These are phyloP conservation scores for Zygosaccharomyces bailii DNA, from an alignment of 805 yeast genomes.

Conservation along the genomic window DNA sequence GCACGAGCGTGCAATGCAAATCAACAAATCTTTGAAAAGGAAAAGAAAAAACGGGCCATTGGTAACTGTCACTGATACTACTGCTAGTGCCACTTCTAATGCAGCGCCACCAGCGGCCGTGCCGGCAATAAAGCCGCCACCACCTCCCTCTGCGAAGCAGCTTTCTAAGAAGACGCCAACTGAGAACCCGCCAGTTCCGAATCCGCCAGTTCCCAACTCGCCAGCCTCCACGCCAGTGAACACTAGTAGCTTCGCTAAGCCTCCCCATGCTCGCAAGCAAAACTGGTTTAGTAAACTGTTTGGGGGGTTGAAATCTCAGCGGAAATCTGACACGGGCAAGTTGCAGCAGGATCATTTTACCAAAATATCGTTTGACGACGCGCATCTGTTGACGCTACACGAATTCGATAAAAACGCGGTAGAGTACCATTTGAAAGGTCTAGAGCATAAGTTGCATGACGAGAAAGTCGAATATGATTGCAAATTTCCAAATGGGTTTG, in stretches of 20 bases:
- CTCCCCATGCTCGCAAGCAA: slow-evolving; percentile 6
- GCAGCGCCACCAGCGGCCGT: too few species aligned
- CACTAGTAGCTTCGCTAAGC: too few species aligned
- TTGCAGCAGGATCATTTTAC: slow-evolving; percentile 24
- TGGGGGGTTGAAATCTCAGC: slow-evolving; percentile 17
- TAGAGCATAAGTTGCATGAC: slow-evolving; percentile 19
- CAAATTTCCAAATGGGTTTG: slow-evolving; percentile 27
- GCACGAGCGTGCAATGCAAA: slow-evolving; percentile 2
- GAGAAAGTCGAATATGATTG: slow-evolving; percentile 33
- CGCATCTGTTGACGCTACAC: slow-evolving; percentile 27
- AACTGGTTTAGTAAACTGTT: slow-evolving; percentile 32
- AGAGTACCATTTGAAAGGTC: slow-evolving; percentile 23
- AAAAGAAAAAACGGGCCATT: neutral
- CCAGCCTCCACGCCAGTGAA: too few species aligned
- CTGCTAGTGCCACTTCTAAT: too few species aligned
- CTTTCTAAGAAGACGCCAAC: too few species aligned
- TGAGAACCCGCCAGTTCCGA: neutral
- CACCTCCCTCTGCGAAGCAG: too few species aligned
- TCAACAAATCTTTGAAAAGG: neutral
- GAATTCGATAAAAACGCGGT: slow-evolving; percentile 30
- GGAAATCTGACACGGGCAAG: slow-evolving; percentile 8
- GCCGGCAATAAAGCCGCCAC: neutral
- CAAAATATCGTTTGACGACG: slow-evolving; percentile 29
- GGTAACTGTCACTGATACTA: neutral
- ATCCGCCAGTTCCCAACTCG: slow-evolving; percentile 4